Evolutionary conservation across 257 asterid genomes (phyloP), one percentile per base, ranked within the genome.

Genomic region (Linaria vulgaris): DNA sequence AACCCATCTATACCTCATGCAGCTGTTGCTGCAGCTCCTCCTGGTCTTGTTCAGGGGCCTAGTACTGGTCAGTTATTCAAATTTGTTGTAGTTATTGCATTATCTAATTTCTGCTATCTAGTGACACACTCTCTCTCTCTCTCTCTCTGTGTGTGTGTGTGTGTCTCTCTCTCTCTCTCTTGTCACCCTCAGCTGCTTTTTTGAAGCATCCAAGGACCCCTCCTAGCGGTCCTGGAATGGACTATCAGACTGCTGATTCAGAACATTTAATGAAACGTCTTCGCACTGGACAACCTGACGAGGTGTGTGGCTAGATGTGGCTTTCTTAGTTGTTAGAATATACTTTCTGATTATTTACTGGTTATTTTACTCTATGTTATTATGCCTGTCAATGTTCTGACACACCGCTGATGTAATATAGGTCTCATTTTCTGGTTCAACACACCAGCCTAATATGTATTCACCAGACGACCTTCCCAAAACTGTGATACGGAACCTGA

Each of bases 391-490:
- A 52, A 66, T 69, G 38, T 54, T 12, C 43, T 69, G 43, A 69
- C 69, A 37, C 46, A 22, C 21, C 54, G 51, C 59, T 74, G 56
- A 24, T 66, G 19, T 59, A 49, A 24, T 76, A 31, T 71, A 92
- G 97, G 95, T 90, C 47, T 85, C 95, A 47, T 89, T 87, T 80
- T 85, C 97, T 67, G 94, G 96, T 67, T 73, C 96, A 10, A 76
- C 89, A 65, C 96, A 90, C 76, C 86, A 84, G 38, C 75, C 91
- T 23, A 82, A 79, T 74, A 72, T 75, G 56, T 82, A 76, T 79
- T 87, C 99, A 59, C 85, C 86, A 41, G 99, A 92, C 76, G 99
- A 92, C 80, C 95, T 92, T 70, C 99, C 99, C 39, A 92, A 85
- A 85, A 77, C 82, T 72, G 95, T 84, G 65, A 75, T 81, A 51